Percentiles rank a stretch among this genome's conserved stretches.
phyloP scores from a whole-genome alignment of 371 early-diverging fungal species.

The Mucor sp. region DNA sequence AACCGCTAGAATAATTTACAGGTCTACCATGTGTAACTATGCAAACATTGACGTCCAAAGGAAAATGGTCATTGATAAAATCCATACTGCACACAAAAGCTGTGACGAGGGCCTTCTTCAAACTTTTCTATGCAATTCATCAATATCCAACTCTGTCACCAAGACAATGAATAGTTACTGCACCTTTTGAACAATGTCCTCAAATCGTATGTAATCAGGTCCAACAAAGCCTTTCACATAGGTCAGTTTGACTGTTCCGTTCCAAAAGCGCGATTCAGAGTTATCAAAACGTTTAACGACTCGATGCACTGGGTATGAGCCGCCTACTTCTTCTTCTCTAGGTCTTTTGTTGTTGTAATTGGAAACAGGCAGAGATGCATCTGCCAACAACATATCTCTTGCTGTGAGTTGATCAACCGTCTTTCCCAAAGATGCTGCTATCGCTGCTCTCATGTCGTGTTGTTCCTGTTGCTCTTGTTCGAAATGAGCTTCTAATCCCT shows the following conservation, averaged over 20 bases:
- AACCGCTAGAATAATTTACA: conserved; percentile 19
- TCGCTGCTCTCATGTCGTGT: conserved; percentile 31
- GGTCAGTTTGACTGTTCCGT: conserved; percentile 45
- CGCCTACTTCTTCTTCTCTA: conserved; percentile 4
- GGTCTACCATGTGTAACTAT: conserved; percentile 47
- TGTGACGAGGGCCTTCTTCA: conserved; percentile 43
- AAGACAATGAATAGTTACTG: background rate
- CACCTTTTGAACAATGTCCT: conserved; percentile 44
- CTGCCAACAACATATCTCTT: conserved; percentile 32
- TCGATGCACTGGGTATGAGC: background rate
- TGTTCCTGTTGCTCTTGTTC: conserved; percentile 26
- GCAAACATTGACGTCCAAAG: conserved; percentile 35
- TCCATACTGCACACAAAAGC: conserved; percentile 47
- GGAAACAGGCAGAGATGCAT: background rate
- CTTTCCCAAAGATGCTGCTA: conserved; percentile 48
- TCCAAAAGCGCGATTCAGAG: conserved; percentile 24
- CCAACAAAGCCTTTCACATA: conserved; percentile 41
- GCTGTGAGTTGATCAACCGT: conserved; percentile 43
- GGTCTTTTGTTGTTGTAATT: conserved; percentile 3
- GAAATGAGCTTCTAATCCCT: background rate
- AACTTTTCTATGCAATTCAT: conserved; percentile 7
- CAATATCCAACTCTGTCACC: background rate
- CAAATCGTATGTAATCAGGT: conserved; percentile 31
- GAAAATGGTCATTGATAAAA: conserved; percentile 43
- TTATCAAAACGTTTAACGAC: conserved; percentile 8